Base-by-base conservation (phyloP, 106 monocot species). In the Dendrobium officinale region DNA sequence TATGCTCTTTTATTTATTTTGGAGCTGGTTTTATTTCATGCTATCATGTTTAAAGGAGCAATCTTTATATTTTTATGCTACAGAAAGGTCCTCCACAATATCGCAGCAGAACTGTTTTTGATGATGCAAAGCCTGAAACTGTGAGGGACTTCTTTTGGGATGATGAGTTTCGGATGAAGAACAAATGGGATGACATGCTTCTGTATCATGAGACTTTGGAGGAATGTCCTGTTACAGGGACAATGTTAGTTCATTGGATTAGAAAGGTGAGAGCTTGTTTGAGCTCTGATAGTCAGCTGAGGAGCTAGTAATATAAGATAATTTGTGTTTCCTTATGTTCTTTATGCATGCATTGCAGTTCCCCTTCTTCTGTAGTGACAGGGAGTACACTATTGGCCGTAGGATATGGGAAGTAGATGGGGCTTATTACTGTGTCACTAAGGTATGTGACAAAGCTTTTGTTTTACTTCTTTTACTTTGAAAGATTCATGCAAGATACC, bases 181-280 rank as follows among this genome's bases (percentile, higher is more conserved):
- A 85, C 67, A 90, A 79, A 70, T 97, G 96, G 96, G 96, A 97
- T 82, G 96, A 97, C 79, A 97, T 97, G 96, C 96, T 97, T 55
- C 86, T 97, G 45, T 77, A 90, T 48, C 89, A 93, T 76, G 81
- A 86, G 11, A 85, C 84, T 19, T 79, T 97, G 83, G 88, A 97
- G 80, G 88, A 90, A 77, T 94, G 94, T 77, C 48, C 55, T 13
- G 86, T 58, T 19, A 97, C 96, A 11, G 96, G 96, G 67, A 97
- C 89, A 2, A 85, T 94, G 89, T 40, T 97, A 11, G 87, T 94
- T 75, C 91, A 90, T 68, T 97, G 96, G 96, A 75, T 97, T 37
- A 80, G 96, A 54, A 97, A 97, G 94, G 96, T 97, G 64, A 29
- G 67, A 58, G 16, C 17, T 29, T 54, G 9, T 70, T 42, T 58